Conservation (phyloP, 2,329 filamentous ascomycete genomes). For the Davidsoniella neocaledoniae region DNA sequence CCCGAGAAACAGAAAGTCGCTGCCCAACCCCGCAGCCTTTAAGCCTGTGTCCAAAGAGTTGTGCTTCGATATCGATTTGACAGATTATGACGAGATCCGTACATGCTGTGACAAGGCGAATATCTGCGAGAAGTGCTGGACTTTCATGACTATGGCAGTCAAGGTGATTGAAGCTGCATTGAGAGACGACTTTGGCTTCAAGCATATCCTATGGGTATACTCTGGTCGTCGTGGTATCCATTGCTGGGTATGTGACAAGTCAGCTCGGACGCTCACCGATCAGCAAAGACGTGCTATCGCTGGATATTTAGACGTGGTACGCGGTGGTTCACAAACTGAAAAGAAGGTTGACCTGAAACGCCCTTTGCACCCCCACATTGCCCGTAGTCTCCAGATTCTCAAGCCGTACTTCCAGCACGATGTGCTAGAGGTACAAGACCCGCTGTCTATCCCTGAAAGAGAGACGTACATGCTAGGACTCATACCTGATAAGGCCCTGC, state of each 20-base stretch:
- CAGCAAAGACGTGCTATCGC: conserved; percentile 70
- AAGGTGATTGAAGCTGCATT: conserved; percentile 79
- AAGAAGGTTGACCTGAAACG: conserved; percentile 74
- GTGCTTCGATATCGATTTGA: conserved; percentile 98
- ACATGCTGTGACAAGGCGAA: conserved; percentile 89
- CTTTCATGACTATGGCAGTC: conserved; percentile 95
- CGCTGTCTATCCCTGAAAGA: conserved; percentile 55
- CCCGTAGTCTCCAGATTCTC: conserved; percentile 71
- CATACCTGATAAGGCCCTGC: conserved; percentile 64
- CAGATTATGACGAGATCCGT: conserved; percentile 92
- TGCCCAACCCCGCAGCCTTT: conserved; percentile 68
- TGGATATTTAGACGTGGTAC: conserved; percentile 79
- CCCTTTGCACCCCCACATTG: conserved; percentile 79
- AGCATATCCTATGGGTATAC: conserved; percentile 97
- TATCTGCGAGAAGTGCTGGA: conserved; percentile 90
- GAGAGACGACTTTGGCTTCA: conserved; percentile 88
- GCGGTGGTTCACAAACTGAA: conserved; percentile 67
- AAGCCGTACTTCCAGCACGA: conserved; percentile 71
- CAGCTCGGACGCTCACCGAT: conserved; percentile 71
- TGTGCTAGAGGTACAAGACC: conserved; percentile 71
- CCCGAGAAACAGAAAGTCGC: conserved; percentile 77
- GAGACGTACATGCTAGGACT: conserved; percentile 66
- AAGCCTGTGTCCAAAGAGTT: conserved; percentile 81
- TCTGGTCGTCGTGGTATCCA: conserved; percentile 91
- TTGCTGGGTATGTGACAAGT: conserved; percentile 93